These are phyloP conservation scores for Ascosphaera apis DNA, from an alignment of 2,329 filamentous ascomycete genomes.

Conservation along the genomic window DNA sequence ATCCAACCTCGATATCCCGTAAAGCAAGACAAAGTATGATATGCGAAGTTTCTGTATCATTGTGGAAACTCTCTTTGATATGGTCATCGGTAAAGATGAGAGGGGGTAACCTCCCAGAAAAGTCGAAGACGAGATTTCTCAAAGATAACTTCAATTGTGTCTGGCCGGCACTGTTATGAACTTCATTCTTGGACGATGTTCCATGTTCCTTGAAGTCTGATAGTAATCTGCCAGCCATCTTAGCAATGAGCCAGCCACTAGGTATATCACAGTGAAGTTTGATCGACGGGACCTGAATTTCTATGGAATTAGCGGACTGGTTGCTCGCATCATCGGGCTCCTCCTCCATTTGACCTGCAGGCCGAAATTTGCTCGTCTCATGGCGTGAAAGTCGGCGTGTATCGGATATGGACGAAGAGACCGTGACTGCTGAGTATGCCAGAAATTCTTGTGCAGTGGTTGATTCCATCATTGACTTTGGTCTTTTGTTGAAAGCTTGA, in stretches of 20 bases:
- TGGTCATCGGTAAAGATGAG: not conserved
- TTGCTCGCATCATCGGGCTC: not conserved
- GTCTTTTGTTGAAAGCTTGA: no score
- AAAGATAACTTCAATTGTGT: not conserved
- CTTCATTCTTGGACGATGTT: not conserved
- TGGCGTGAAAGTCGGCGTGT: no score
- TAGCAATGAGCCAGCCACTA: slow-evolving; percentile 18
- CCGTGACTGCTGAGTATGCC: no score
- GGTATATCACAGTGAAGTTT: slow-evolving; percentile 18
- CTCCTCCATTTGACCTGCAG: no score
- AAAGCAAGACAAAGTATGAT: not conserved
- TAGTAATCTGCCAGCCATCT: slow-evolving; percentile 8
- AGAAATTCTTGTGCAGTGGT: not conserved
- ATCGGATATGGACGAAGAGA: not conserved
- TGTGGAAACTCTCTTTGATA: not conserved
- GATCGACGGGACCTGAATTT: slow-evolving; percentile 12
- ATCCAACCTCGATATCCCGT: not conserved
- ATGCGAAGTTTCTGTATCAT: not conserved
- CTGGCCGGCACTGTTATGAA: not conserved
- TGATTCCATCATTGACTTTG: not conserved
- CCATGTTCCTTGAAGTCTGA: not conserved
- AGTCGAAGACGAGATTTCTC: not conserved
- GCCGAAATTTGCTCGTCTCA: slow-evolving; percentile 1
- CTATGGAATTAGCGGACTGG: slow-evolving; percentile 6
- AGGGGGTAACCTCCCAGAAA: not conserved